Evolutionary conservation across 495 filamentous ascomycete species (phyloP), one percentile per base, ranked within the genome.

Genomic region (Apodospora peruviana): DNA sequence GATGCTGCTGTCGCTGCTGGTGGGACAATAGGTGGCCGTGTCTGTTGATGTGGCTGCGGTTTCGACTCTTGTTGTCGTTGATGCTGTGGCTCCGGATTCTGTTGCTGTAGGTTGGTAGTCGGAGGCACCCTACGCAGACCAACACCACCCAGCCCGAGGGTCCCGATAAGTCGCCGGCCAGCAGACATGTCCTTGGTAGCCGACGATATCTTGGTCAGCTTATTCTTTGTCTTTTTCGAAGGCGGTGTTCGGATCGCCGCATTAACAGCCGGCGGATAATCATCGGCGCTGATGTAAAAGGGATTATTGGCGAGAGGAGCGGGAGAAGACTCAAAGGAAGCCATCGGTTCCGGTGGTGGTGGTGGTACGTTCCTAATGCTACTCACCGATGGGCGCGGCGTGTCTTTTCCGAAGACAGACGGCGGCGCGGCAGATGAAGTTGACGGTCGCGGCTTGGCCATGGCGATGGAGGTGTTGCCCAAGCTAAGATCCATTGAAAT

Each of bases 401-500:
- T 40, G 9, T n/a, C n/a, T n/a, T n/a, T n/a, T n/a, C 5, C 16
- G 16, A 10, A 7, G 18, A 40, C 16, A 5, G 37, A 19, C 16
- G 37, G 37, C 12, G 29, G 17, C 10, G 32, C 5, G 18, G 14
- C 29, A 18, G 19, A 16, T 4, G 32, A 36, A 11, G 14, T 22
- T 9, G 42, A 40, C 8, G 23, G 22, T 14, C 20, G 29, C 18
- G 5, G 35, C 10, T 11, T 24, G 18, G 17, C 21, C 4, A 4
- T 22, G 34, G n/a, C 10, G 17, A 5, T 46, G 27, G n/a, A 5
- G n/a, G 29, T 23, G 18, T 8, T 12, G 11, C 23, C 17, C 20
- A 32, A 4, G 20, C 12, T 35, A 17, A 50, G 24, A 5, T 55
- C 48, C 40, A 47, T 39, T 11, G 60, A 60, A 3, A 56, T 41